Conservation (phyloP, 495 filamentous ascomycete species). For the Penicillium fimorum region DNA sequence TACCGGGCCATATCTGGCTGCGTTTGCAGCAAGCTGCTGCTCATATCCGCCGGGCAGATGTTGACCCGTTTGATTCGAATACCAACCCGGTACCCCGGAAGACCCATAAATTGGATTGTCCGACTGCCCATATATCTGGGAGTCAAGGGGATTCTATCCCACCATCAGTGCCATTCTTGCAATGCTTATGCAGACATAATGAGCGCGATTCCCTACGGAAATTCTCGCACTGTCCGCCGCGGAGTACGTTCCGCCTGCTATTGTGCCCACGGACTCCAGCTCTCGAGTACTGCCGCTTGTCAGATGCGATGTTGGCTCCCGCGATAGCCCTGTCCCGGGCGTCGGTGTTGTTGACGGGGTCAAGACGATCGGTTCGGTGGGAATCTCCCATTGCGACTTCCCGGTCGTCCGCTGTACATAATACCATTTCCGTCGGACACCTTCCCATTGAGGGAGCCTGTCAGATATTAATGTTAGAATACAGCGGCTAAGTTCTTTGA, state of each 20-base stretch:
- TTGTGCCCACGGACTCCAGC: conserved; percentile 11
- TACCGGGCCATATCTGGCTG: conserved; percentile 16
- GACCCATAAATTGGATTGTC: conserved; percentile 16
- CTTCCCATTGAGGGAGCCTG: conserved; percentile 82
- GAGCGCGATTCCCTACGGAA: conserved; percentile 33
- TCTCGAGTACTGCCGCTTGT: conserved; percentile 20
- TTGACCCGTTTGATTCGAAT: conserved; percentile 18
- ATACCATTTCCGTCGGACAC: conserved; percentile 69
- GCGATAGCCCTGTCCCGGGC: conserved; percentile 32
- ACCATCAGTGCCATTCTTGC: conserved; percentile 31
- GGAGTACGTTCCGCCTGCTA: conserved; percentile 18
- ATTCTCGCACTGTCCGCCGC: conserved; percentile 21
- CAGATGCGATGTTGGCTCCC: conserved; percentile 24
- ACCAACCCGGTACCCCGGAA: conserved; percentile 18
- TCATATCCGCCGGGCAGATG: conserved; percentile 7
- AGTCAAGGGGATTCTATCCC: conserved; percentile 31
- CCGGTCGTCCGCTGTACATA: conserved; percentile 76
- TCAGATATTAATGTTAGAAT: neutral
- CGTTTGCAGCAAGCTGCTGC: conserved; percentile 9
- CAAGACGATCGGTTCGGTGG: conserved; percentile 57
- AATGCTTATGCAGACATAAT: conserved; percentile 24
- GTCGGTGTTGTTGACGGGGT: conserved; percentile 38
- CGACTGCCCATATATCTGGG: conserved; percentile 21
- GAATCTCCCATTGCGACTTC: conserved; percentile 74
- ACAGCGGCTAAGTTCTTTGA: neutral